Conservation (phyloP, 2,329 filamentous ascomycete genomes). For the Colletotrichum orchidophilum region DNA sequence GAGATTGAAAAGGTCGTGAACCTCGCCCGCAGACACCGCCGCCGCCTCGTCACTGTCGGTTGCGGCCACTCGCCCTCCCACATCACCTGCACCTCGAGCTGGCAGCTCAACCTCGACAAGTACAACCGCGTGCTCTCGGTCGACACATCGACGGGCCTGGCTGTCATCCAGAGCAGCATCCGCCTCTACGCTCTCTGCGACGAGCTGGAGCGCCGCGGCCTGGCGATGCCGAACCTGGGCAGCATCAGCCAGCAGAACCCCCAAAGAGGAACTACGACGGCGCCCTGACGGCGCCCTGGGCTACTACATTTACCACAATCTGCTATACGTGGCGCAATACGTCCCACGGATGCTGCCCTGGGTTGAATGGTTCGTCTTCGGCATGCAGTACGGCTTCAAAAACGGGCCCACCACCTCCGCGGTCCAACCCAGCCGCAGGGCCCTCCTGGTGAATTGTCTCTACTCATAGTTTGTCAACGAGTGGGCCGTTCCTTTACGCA, state of each 20-base stretch:
- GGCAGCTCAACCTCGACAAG: conserved; percentile 93
- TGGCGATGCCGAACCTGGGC: too few species aligned
- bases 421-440: conserved; percentile 81
- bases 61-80: conserved; percentile 93
- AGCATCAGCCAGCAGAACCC: conserved; percentile 65
- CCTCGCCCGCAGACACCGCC: conserved; percentile 82
- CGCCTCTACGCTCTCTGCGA: conserved; percentile 78
- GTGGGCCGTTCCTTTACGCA: conserved; percentile 89
- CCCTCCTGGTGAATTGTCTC: conserved; percentile 94
- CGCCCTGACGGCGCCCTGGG: conserved; percentile 83
- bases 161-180: conserved; percentile 90
- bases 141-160: conserved; percentile 70
- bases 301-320: conserved; percentile 90
- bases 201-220: conserved; percentile 76
- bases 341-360: conserved; percentile 83
- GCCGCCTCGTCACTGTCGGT: conserved; percentile 86
- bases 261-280: conserved; percentile 80
- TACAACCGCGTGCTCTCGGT: conserved; percentile 78
- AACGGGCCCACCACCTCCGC: conserved; percentile 75
- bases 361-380: conserved; percentile 96
- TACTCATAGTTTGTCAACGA: conserved; percentile 99
- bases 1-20: conserved; percentile 87
- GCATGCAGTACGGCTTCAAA: conserved; percentile 94
- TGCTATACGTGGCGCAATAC: conserved; percentile 83
- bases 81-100: conserved; percentile 90